A percentile compares a stretch with the other conserved stretches of the same genome.
phyloP scores from a whole-genome alignment of 2,329 filamentous ascomycete species.

The Cordyceps farinosa region DNA sequence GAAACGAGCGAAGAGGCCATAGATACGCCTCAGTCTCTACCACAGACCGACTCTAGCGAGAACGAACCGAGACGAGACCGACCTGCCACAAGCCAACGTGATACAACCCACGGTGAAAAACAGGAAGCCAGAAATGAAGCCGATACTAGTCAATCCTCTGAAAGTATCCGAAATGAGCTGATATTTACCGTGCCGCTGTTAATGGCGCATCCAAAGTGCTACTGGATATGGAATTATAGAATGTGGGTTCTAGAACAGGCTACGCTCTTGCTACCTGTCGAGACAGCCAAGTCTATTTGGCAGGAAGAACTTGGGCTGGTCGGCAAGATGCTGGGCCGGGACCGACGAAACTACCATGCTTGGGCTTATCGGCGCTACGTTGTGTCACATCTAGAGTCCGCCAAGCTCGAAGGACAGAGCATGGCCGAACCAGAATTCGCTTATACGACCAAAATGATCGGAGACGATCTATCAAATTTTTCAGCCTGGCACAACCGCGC shows the following conservation, averaged over 20 bases:
- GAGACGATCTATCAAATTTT: constrained; percentile 85
- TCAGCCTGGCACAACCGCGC: constrained; percentile 94
- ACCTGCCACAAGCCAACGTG: constrained; percentile 28
- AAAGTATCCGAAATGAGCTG: constrained; percentile 69
- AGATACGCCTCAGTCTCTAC: constrained; percentile 62
- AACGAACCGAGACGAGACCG: constrained; percentile 41
- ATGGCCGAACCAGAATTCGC: constrained; percentile 79
- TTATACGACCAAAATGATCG: constrained; percentile 88
- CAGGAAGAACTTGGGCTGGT: constrained; percentile 77
- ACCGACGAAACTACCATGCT: constrained; percentile 91
- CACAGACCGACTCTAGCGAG: constrained; percentile 49
- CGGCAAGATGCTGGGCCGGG: constrained; percentile 80
- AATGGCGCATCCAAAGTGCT: constrained; percentile 88
- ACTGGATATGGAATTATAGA: constrained; percentile 99
- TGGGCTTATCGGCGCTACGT: constrained; percentile 88
- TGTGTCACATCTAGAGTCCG: constrained; percentile 68
- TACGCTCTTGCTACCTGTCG: constrained; percentile 56
- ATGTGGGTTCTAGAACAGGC: constrained; percentile 77
- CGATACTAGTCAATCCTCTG: constrained; percentile 18
- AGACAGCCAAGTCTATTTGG: constrained; percentile 67
- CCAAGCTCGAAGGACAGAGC: constrained; percentile 49
- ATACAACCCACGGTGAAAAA: not conserved
- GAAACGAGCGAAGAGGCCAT: constrained; percentile 53
- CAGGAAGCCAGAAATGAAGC: constrained; percentile 33
- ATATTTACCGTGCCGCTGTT: constrained; percentile 80